Base-by-base conservation (phyloP, 2,329 filamentous ascomycete genomes). In the Thermothelomyces thermophilus region DNA sequence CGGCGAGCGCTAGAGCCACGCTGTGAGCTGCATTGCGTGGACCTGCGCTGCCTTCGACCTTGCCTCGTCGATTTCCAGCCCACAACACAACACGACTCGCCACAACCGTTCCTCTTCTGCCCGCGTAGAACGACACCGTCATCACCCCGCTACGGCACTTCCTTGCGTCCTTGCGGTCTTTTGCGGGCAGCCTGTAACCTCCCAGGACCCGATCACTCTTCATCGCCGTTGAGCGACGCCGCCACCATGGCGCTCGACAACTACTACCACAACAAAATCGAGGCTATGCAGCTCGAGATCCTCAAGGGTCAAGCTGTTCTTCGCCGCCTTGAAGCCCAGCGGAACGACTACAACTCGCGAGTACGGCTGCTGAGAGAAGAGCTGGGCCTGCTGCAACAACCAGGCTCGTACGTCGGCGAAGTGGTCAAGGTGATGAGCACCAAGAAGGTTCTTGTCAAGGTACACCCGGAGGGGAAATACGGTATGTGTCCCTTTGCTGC, bases 371-470 rank as follows among this genome's bases (percentile, higher is more conserved):
- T 98, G 64, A 81, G 93, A 62, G 93, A 98, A 74, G 93, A 98
- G 76, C 80, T 98, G 19, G 93, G 93, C 46, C 76, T 98, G 63
- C 76, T 98, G 58, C 93, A 98, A 72, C 93, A 98, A 70, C 93
- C 93, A 3, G 93, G 93, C 35, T 97, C 91, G 17, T 98, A 98
- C 66, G 93, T 98, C 30, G 93, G 93, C 52, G 93, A 98, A 73
- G 93, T 98, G n/a, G 93, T 98, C 66, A 98, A 97, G 79, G 93
- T 97, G 51, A 98, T 98, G 93, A 84, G 91, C 66, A 98, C 93
- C 50, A 98, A 98, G 75, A 97, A 98, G 77, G 90, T 98, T 45
- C 77, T 98, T 52, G 93, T 98, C 62, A 98, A 98, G 74, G 93
- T 98, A 63, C 93, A 98, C 70, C 93, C 93, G 9, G 93, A 98